phyloP scores from a whole-genome alignment of 2,329 filamentous ascomycete species.

The Leptographium flavum region DNA sequence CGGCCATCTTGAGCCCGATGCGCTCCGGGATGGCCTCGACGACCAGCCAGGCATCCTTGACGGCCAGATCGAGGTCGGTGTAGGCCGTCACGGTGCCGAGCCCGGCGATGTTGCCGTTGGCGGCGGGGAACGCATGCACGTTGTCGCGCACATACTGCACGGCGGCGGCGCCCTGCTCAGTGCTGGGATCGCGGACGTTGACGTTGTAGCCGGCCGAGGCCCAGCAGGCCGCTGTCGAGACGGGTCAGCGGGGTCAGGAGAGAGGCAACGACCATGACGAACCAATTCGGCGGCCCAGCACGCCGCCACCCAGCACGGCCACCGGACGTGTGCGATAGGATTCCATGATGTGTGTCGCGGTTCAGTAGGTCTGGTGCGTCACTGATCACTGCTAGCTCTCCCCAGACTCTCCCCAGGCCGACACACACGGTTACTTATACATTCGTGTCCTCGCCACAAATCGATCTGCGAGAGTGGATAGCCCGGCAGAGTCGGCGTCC shows the following conservation, averaged over 20 bases:
- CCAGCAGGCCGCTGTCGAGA: neutral
- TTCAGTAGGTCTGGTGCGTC: too few species aligned
- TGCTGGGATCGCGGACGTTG: slow-evolving; percentile 25
- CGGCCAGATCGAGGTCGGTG: slow-evolving; percentile 23
- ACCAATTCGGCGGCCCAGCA: neutral
- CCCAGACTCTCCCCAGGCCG: neutral
- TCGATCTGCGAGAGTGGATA: too few species aligned
- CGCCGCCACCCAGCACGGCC: neutral
- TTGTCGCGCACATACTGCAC: slow-evolving; percentile 25
- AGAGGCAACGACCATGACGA: neutral
- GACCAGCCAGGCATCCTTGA: slow-evolving; percentile 21
- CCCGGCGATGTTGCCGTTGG: slow-evolving; percentile 3
- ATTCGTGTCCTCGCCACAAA: too few species aligned
- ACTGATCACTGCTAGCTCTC: neutral
- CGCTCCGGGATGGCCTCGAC: slow-evolving; percentile 20
- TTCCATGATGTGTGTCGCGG: neutral
- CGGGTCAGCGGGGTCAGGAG: neutral
- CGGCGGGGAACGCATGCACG: slow-evolving; percentile 15
- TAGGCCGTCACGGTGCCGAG: slow-evolving; percentile 16
- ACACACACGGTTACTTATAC: neutral
- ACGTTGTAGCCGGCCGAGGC: slow-evolving; percentile 26
- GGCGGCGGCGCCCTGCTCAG: slow-evolving; percentile 21
- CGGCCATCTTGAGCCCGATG: slow-evolving; percentile 16
- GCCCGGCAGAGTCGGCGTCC: too few species aligned
- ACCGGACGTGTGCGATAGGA: neutral